Evolutionary conservation across 2,329 filamentous ascomycete genomes (phyloP).

Genomic region (Fusarium sp.): DNA sequence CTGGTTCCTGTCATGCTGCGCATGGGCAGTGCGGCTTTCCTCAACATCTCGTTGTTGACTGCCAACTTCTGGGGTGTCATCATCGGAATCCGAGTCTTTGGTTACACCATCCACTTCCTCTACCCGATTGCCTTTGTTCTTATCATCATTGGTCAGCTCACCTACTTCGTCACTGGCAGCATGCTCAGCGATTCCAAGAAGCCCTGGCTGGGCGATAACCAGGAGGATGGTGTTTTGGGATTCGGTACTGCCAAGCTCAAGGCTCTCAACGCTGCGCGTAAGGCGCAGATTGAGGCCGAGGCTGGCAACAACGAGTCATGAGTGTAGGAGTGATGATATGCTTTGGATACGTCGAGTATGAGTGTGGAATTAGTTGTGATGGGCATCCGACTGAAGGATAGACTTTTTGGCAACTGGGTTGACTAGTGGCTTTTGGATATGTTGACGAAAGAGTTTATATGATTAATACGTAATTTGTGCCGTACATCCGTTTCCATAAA

Average conservation of each 20-base stretch:
- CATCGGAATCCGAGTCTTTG: slow-evolving; percentile 90
- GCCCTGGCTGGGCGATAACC: slow-evolving; percentile 91
- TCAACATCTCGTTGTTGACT: slow-evolving; percentile 94
- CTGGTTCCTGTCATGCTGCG: slow-evolving; percentile 89
- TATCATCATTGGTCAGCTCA: slow-evolving; percentile 86
- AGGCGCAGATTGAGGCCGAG: slow-evolving; percentile 54
- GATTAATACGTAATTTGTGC: slow-evolving; percentile 16
- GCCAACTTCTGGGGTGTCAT: slow-evolving; percentile 98
- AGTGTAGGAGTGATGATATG: too few relatives aligned
- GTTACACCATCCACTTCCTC: slow-evolving; percentile 83
- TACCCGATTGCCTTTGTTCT: slow-evolving; percentile 96
- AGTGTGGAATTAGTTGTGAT: neutral
- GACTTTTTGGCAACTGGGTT: neutral
- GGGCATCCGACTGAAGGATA: neutral
- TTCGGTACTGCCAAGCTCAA: slow-evolving; percentile 87
- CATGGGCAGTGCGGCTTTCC: slow-evolving; percentile 91
- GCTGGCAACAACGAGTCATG: slow-evolving; percentile 21
- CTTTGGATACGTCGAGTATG: neutral
- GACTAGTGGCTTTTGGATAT: neutral
- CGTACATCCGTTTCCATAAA: neutral
- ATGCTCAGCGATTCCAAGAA: slow-evolving; percentile 90
- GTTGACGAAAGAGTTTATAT: slow-evolving; percentile 7
- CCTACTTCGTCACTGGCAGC: slow-evolving; percentile 89
- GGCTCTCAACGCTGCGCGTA: slow-evolving; percentile 71
- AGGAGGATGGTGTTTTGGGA: slow-evolving; percentile 84